phyloP scores from a whole-genome alignment of 2,329 filamentous ascomycete species.

The Simplicillium aogashimaense region DNA sequence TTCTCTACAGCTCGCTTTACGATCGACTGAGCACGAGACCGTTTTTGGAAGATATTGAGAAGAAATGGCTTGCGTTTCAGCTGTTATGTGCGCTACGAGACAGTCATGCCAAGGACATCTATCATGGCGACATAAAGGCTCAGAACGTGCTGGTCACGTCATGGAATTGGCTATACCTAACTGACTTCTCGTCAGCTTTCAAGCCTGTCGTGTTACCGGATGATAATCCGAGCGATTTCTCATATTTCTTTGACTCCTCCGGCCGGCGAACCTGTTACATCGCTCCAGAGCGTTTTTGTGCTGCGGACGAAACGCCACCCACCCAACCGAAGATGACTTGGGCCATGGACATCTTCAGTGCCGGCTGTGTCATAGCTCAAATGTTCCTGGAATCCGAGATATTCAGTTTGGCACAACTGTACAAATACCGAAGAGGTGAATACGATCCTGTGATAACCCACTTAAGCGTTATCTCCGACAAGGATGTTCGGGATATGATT shows the following conservation, averaged over 20 bases:
- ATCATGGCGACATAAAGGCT: conserved; percentile 97
- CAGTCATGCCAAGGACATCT: conserved; percentile 80
- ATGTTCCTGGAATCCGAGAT: conserved; percentile 91
- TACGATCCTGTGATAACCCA: conserved; percentile 80
- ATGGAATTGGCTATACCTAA: conserved; percentile 98
- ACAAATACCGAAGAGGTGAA: conserved; percentile 85
- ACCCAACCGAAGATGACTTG: conserved; percentile 56
- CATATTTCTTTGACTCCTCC: conserved; percentile 94
- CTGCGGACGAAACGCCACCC: conserved; percentile 55
- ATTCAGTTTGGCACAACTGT: conserved; percentile 95
- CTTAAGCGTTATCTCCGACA: conserved; percentile 77
- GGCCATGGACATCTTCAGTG: conserved; percentile 99
- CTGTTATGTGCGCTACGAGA: conserved; percentile 86
- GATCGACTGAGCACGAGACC: conserved; percentile 93
- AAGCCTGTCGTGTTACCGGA: conserved; percentile 91
- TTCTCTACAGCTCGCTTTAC: conserved; percentile 92
- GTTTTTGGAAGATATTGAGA: conserved; percentile 94
- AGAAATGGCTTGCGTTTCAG: conserved; percentile 97
- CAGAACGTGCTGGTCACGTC: conserved; percentile 96
- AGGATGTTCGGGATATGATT: conserved; percentile 79
- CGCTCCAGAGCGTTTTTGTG: conserved; percentile 84
- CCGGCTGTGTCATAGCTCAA: conserved; percentile 92
- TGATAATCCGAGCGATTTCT: conserved; percentile 95
- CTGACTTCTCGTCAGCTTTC: conserved; percentile 94
- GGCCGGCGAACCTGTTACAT: conserved; percentile 88